Percentiles rank a stretch among this genome's conserved stretches.
Evolutionary conservation across 768 basidiomycete genomes (phyloP).

Genomic region (Suillus ampliporus): DNA sequence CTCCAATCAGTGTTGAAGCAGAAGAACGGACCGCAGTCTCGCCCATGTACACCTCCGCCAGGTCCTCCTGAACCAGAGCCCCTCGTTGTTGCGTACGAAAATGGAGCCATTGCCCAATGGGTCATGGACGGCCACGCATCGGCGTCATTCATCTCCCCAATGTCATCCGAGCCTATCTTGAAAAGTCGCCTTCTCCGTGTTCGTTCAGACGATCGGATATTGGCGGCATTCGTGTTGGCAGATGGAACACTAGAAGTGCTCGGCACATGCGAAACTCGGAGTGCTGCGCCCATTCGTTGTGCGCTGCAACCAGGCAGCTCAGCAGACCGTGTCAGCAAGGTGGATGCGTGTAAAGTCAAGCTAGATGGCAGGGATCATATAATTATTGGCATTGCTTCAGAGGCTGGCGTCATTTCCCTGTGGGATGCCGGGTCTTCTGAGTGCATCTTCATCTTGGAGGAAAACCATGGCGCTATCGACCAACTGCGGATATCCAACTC

Average conservation of each 20-base stretch:
- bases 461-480: constrained; percentile 60
- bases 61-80: constrained; percentile 20
- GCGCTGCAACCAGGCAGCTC: constrained; percentile 64
- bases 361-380: constrained; percentile 55
- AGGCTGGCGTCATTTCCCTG: constrained; percentile 70
- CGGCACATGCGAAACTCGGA: constrained; percentile 53
- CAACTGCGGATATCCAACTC: constrained; percentile 66
- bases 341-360: constrained; percentile 58
- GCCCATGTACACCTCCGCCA: constrained; percentile 16
- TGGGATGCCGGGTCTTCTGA: constrained; percentile 77
- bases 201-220: constrained; percentile 48
- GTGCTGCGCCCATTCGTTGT: constrained; percentile 50
- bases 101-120: constrained; percentile 62
- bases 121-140: constrained; percentile 31
- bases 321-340: constrained; percentile 55
- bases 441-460: constrained; percentile 66
- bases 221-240: constrained; percentile 64
- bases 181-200: constrained; percentile 57
- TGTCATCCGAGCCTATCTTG: constrained; percentile 48
- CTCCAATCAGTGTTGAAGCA: constrained; percentile 20
- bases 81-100: constrained; percentile 61
- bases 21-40: constrained; percentile 22
- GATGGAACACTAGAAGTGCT: constrained; percentile 72
- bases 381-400: constrained; percentile 66
- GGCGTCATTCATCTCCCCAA: constrained; percentile 48